Base-by-base conservation (phyloP, 306 rosid genomes). In the Fagus crenata region DNA sequence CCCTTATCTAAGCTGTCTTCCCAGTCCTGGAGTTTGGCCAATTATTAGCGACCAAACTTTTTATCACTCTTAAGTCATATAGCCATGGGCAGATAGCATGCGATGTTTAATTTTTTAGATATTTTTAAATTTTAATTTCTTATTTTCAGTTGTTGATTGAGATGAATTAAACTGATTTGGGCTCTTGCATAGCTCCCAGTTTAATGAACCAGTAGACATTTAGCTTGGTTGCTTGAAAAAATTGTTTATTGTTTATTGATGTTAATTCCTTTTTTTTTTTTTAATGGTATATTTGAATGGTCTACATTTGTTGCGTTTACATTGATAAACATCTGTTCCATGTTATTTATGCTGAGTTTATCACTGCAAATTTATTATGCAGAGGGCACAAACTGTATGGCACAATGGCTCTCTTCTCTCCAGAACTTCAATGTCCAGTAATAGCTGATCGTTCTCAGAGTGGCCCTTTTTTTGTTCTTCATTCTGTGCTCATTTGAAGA, bases 351-450 rank as follows among this genome's bases (percentile, higher is more conserved):
- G 53, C 84, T 81, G 33, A 83, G 8, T 78, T 58, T 56, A 4
- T 77, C 31, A 72, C 61, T 60, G 58, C 61, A 42, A 63, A 58
- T 43, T 73, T 65, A 9, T 84, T 72, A 53, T 83, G 90, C 93
- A 91, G 98, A 84, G 58, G 80, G 92, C 82, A 87, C 85, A 85
- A 88, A 83, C 63, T 86, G 86, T 76, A 67, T 93, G 85, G 89
- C 89, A 76, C 88, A 86, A 53, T 90, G 87, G 92, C 85, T 91
- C 51, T 88, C 91, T 74, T 90, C 91, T 76, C 82, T 89, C 75
- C 90, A 81, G 85, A 93, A 72, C 78, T 82, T 85, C 54, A 78
- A 83, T 56, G 86, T 85, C 17, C 86, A 85, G 76, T 74, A 76
- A 18, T 22, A 31, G 77, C 54, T 60, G 63, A 36, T 71, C 17